Percentiles rank a stretch among this genome's conserved stretches.
These are phyloP conservation scores for Ceratocystiopsis sp. DNA, from an alignment of 2,329 filamentous ascomycete genomes.

Conservation along the genomic window DNA sequence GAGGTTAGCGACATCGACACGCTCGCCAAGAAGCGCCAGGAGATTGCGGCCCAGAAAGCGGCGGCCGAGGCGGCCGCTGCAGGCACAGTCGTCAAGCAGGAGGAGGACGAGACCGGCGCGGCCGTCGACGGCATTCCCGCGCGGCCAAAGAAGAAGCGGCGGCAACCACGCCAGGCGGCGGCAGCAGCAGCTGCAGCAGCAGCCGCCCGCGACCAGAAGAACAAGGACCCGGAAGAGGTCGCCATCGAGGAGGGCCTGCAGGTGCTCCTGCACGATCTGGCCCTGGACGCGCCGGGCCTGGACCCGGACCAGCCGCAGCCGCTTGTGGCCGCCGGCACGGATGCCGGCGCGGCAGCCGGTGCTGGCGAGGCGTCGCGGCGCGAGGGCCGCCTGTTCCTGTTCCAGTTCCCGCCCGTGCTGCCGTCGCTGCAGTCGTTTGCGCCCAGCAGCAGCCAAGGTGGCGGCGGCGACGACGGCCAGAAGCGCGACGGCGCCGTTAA, in stretches of 20 bases:
- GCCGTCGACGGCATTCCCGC: neutral
- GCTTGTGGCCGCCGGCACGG: slow-evolving; percentile 4
- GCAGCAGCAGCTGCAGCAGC: neutral
- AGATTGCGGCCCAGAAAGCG: slow-evolving; percentile 2
- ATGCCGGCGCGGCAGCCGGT: neutral
- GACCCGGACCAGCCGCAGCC: too few relatives aligned
- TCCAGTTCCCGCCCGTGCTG: slow-evolving; percentile 46
- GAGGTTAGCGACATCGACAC: slow-evolving; percentile 22
- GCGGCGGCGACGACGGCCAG: neutral
- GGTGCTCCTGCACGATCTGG: slow-evolving; percentile 26
- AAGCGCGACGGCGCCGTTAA: slow-evolving; percentile 16
- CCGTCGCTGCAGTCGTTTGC: slow-evolving; percentile 32
- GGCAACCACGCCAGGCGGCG: neutral
- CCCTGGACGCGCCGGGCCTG: slow-evolving; percentile 11
- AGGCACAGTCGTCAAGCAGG: neutral
- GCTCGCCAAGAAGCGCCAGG: slow-evolving; percentile 13
- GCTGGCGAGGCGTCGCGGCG: slow-evolving; percentile 3
- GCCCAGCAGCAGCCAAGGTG: neutral
- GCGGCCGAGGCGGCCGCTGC: neutral
- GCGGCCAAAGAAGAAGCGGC: neutral
- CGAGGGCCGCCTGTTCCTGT: slow-evolving; percentile 44
- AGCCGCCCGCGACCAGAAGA: neutral
- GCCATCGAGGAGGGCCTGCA: slow-evolving; percentile 23
- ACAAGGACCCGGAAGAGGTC: slow-evolving; percentile 22
- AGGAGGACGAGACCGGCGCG: neutral